Evolutionary conservation across 176 grass and related monocot species (phyloP).

Genomic region (Tillandsia fasciculata): DNA sequence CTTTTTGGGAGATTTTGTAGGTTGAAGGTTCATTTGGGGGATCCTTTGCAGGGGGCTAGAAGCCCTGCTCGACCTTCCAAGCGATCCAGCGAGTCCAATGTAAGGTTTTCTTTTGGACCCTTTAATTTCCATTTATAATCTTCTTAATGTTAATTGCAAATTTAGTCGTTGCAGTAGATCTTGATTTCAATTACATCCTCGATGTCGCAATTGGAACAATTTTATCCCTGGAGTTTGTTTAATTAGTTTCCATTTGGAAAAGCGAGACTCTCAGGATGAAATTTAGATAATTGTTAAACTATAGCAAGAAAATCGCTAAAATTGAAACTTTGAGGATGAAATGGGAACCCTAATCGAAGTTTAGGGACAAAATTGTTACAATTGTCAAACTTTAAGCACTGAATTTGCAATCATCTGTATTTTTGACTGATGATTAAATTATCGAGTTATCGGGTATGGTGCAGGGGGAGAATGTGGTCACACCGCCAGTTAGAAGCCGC

Average conservation of each 20-base stretch:
- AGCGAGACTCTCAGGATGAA: too few species aligned
- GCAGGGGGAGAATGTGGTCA: conserved; percentile 65
- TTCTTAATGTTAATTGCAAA: too few species aligned
- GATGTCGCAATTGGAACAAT: too few species aligned
- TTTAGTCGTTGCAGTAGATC: too few species aligned
- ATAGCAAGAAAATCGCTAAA: too few species aligned
- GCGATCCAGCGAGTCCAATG: conserved; percentile 44
- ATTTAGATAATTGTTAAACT: too few species aligned
- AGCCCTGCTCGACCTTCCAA: conserved; percentile 55
- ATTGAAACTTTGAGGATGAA: too few species aligned
- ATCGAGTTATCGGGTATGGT: conserved; percentile 9
- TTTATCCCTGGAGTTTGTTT: not conserved
- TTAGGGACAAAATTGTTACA: too few species aligned
- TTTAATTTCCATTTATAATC: conserved; percentile 2
- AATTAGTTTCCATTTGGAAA: not conserved
- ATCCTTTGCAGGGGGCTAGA: conserved; percentile 55
- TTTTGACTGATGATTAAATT: conserved; percentile 13
- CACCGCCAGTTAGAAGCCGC: conserved; percentile 58
- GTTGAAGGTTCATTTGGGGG: conserved; percentile 71
- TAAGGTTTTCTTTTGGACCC: conserved; percentile 30
- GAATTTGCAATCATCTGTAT: conserved; percentile 4
- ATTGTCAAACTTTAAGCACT: too few species aligned
- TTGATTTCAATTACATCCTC: too few species aligned
- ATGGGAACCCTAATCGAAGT: too few species aligned
- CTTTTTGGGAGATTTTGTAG: conserved; percentile 23